Evolutionary conservation across 2,329 filamentous ascomycete genomes (phyloP).

Genomic region (Alternaria conjuncta): DNA sequence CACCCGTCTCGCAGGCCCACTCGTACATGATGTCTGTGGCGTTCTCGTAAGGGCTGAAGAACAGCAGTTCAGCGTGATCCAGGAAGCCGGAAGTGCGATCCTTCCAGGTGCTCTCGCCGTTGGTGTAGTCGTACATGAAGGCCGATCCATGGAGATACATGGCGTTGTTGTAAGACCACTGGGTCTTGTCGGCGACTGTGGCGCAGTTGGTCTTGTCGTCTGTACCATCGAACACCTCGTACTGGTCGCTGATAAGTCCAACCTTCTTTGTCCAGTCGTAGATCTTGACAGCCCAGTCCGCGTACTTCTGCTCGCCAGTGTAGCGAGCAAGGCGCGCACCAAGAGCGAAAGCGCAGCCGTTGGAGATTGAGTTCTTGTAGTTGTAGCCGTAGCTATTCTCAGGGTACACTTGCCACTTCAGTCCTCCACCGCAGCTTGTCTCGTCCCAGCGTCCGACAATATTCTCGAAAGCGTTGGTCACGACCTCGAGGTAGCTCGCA

Average conservation of each 20-base stretch:
- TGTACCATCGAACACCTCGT: slow-evolving; percentile 63
- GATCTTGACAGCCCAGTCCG: slow-evolving; percentile 70
- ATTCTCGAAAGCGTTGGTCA: slow-evolving; percentile 74
- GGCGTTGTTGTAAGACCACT: slow-evolving; percentile 66
- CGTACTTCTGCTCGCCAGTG: slow-evolving; percentile 65
- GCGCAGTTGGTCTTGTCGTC: slow-evolving; percentile 60
- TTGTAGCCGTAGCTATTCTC: slow-evolving; percentile 75
- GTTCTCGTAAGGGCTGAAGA: slow-evolving; percentile 63
- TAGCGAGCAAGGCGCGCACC: slow-evolving; percentile 75
- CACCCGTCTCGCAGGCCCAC: slow-evolving; percentile 66
- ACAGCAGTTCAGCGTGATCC: slow-evolving; percentile 48
- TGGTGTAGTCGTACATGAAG: slow-evolving; percentile 62
- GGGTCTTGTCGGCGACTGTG: slow-evolving; percentile 55
- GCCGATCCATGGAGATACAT: slow-evolving; percentile 63
- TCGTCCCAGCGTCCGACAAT: slow-evolving; percentile 75
- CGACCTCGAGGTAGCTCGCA: slow-evolving; percentile 67
- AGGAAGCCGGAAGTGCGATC: slow-evolving; percentile 67
- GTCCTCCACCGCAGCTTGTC: slow-evolving; percentile 70
- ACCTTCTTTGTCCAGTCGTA: slow-evolving; percentile 64
- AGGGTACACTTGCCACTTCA: slow-evolving; percentile 82
- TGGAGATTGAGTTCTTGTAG: slow-evolving; percentile 84
- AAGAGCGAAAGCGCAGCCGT: slow-evolving; percentile 83
- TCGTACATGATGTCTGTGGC: slow-evolving; percentile 67
- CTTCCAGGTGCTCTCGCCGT: slow-evolving; percentile 60
- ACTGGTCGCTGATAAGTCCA: slow-evolving; percentile 58